Evolutionary conservation across 1,139 yeast genomes (phyloP).

Genomic region (Geotrichum australiense): DNA sequence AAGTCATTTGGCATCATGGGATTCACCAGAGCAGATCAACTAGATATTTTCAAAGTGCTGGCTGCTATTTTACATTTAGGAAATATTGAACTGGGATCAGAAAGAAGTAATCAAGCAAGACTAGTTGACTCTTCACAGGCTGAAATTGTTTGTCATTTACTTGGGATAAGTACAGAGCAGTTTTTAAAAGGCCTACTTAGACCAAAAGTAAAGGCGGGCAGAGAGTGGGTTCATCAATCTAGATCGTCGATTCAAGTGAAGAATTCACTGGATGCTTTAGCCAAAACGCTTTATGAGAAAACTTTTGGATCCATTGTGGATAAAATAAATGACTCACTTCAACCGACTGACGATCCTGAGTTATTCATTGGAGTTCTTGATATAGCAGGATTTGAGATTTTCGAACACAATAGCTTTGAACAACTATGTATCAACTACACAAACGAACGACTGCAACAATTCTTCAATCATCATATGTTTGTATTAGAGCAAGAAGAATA

Average conservation of each 20-base stretch:
- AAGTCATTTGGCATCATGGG: conserved; percentile 73
- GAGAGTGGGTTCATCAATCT: conserved; percentile 76
- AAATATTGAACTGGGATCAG: conserved; percentile 65
- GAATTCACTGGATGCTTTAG: conserved; percentile 75
- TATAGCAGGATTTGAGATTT: conserved; percentile 97
- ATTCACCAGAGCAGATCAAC: conserved; percentile 48
- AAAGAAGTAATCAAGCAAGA: conserved; percentile 69
- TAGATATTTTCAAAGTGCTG: conserved; percentile 56
- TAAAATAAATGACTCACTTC: conserved; percentile 67
- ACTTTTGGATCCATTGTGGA: conserved; percentile 72
- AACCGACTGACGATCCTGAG: conserved; percentile 35
- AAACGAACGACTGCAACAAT: conserved; percentile 92
- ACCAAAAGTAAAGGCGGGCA: conserved; percentile 89
- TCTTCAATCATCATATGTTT: conserved; percentile 96
- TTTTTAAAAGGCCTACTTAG: conserved; percentile 56
- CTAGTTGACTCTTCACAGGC: conserved; percentile 51
- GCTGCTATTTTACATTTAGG: conserved; percentile 83
- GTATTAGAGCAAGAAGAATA: conserved; percentile 96
- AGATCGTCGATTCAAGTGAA: conserved; percentile 76
- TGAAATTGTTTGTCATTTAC: conserved; percentile 49
- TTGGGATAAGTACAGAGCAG: conserved; percentile 55
- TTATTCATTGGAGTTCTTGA: conserved; percentile 89
- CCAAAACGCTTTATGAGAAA: conserved; percentile 81
- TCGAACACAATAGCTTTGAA: conserved; percentile 85
- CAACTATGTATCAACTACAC: conserved; percentile 96